Base-by-base conservation (phyloP, 2,329 filamentous ascomycete genomes). In the Calonectria multiphialidica region DNA sequence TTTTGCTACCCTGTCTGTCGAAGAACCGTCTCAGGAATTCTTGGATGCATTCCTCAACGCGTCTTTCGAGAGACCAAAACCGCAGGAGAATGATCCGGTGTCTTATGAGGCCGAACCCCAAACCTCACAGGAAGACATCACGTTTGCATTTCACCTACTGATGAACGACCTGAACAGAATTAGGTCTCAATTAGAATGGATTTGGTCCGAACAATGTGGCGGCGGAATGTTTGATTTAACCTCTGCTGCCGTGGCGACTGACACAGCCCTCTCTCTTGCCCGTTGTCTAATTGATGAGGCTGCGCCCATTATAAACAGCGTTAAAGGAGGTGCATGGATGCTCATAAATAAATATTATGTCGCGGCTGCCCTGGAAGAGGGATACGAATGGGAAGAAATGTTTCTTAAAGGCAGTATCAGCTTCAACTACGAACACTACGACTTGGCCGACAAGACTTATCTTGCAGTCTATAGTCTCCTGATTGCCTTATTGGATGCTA, bases 251-350 rank as follows among this genome's bases (percentile, higher is more conserved):
- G 68, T 86, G 23, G 79, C 83, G 0, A 84, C 84, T 13, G 82
- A 85, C 47, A 84, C 83, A 2, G 83, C 81, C 15, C 77, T 84
- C 16, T 77, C 80, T 8, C 76, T 86, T 2, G 82, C 80, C 2
- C 77, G 80, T 2, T 74, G 77, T 33, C 70, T 84, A 63, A 83
- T 81, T 40, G 78, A 82, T 0, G 80, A 83, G 1, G 76, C 82
- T 1, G 9, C 63, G 33, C 66, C 50, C 25, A 16, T 70, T 2
- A 49, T 70, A 7, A n/a, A 23, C 28, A 33, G 49, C 16, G 23
- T 40, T 6, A 18, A 70, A 30, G 49, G 40, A n/a, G 67, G 57
- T 25, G 35, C 16, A 18, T 44, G 21, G 35, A 8, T 8, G 2
- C 18, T 65, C 44, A 40, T 10, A 16, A 30, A 42, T 1, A 6